A percentile compares a stretch with the other conserved stretches of the same genome.
These are phyloP conservation scores for Picea engelmannii DNA, from an alignment of 83 land plant genomes.

Conservation along the genomic window DNA sequence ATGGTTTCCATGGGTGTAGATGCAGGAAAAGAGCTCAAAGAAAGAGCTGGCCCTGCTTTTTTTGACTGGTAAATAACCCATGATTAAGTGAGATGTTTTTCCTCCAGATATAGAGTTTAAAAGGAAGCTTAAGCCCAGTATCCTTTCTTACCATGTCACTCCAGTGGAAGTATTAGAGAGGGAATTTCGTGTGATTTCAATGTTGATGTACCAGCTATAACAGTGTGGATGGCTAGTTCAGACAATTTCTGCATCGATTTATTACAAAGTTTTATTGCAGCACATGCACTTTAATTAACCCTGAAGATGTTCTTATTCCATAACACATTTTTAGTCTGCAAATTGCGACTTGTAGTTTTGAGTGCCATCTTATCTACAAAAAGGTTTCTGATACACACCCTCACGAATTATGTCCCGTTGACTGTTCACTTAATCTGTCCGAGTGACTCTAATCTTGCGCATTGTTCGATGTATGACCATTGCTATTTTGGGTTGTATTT, in stretches of 20 bases:
- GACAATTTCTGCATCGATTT: background rate
- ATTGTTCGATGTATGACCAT: background rate
- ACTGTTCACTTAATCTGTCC: no score
- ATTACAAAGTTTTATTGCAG: no score
- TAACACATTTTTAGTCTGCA: background rate
- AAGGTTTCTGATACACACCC: background rate
- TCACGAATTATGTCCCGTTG: background rate
- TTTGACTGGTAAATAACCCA: conserved; percentile 44
- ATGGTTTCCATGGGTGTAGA: conserved; percentile 81
- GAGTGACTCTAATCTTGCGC: background rate
- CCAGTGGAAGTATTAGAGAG: background rate
- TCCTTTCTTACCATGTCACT: background rate
- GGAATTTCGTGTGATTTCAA: background rate
- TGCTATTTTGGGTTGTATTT: background rate
- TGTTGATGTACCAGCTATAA: background rate
- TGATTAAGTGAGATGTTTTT: background rate
- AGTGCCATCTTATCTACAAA: no score
- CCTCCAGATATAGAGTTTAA: background rate
- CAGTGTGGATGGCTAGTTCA: background rate
- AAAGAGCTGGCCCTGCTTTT: conserved; percentile 71
- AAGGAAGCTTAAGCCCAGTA: background rate
- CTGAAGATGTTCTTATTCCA: background rate
- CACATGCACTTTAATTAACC: background rate
- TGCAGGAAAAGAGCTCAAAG: conserved; percentile 79
- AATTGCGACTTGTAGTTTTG: background rate